Conservation (phyloP, 768 basidiomycete genomes). For the Rhodosporidiobolus sp. region DNA sequence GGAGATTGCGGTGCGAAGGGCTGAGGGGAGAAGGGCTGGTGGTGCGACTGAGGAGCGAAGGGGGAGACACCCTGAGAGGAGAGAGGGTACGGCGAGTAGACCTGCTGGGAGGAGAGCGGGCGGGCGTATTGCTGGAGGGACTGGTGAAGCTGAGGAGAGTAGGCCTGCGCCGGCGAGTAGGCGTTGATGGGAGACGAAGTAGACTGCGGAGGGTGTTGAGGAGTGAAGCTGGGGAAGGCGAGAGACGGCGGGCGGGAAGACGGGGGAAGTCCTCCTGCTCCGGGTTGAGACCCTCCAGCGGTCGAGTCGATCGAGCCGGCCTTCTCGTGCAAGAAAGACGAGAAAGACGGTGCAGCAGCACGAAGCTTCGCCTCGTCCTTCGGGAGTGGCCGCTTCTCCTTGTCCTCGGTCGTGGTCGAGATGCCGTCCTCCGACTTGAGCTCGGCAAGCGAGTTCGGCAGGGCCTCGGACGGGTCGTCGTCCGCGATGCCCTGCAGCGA, state of each 20-base stretch:
- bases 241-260: neutral
- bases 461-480: slow-evolving; percentile 61
- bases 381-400: neutral
- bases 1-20: slow-evolving; percentile 11
- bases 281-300: neutral
- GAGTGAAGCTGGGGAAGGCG: neutral
- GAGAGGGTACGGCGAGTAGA: slow-evolving; percentile 16
- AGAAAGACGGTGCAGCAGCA: slow-evolving; percentile 32
- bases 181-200: slow-evolving; percentile 25
- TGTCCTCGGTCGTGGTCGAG: slow-evolving; percentile 17
- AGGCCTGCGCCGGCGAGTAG: slow-evolving; percentile 21
- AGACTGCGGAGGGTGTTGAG: slow-evolving; percentile 12
- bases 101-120: neutral
- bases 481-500: slow-evolving; percentile 73
- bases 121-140: neutral
- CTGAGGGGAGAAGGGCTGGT: neutral
- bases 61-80: slow-evolving; percentile 6
- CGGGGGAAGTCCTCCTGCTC: neutral
- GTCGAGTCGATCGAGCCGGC: slow-evolving; percentile 22
- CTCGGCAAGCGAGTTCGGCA: slow-evolving; percentile 78
- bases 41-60: slow-evolving; percentile 11
- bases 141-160: slow-evolving; percentile 7
- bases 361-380: slow-evolving; percentile 37
- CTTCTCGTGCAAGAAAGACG: slow-evolving; percentile 36
- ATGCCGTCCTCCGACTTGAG: slow-evolving; percentile 80